Evolutionary conservation across 208 protist species (phyloP).

Genomic region (Leishmania braziliensis): DNA sequence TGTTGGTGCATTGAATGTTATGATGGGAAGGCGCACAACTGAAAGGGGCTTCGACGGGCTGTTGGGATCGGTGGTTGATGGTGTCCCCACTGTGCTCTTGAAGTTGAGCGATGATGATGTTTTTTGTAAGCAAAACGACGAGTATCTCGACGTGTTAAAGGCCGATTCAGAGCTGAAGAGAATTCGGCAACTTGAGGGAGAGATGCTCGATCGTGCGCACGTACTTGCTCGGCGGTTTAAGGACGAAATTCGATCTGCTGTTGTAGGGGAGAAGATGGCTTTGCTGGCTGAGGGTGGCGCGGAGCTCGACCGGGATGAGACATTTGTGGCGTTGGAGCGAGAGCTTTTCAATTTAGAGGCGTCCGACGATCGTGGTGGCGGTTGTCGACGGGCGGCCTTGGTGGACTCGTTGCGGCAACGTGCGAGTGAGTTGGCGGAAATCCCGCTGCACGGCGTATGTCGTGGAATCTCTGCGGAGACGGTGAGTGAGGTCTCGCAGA

Average conservation of each 20-base stretch:
- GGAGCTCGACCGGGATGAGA: constrained; percentile 54
- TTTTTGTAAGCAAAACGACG: background rate
- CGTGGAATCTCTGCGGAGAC: constrained; percentile 35
- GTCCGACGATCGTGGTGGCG: constrained; percentile 38
- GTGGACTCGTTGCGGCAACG: constrained; percentile 35
- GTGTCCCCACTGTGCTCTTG: background rate
- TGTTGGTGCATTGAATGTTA: too few species aligned
- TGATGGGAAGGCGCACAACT: rapidly evolving
- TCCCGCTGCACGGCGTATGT: constrained; percentile 31
- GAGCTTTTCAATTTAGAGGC: constrained; percentile 46
- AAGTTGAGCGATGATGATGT: background rate
- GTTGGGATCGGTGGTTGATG: background rate
- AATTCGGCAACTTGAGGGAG: constrained; percentile 28
- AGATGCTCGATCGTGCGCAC: constrained; percentile 38
- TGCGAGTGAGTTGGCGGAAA: constrained; percentile 21
- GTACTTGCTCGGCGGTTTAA: constrained; percentile 31
- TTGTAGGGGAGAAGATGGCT: constrained; percentile 37
- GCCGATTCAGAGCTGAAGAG: rapidly evolving
- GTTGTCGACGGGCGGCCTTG: constrained; percentile 21
- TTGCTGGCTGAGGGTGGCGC: constrained; percentile 50
- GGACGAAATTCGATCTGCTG: background rate
- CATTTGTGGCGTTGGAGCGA: constrained; percentile 53
- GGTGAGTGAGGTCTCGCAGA: constrained; percentile 29
- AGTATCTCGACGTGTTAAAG: background rate
- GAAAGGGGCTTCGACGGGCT: background rate